phyloP scores from a whole-genome alignment of 768 basidiomycete genomes.

The Termitomyces sp. region DNA sequence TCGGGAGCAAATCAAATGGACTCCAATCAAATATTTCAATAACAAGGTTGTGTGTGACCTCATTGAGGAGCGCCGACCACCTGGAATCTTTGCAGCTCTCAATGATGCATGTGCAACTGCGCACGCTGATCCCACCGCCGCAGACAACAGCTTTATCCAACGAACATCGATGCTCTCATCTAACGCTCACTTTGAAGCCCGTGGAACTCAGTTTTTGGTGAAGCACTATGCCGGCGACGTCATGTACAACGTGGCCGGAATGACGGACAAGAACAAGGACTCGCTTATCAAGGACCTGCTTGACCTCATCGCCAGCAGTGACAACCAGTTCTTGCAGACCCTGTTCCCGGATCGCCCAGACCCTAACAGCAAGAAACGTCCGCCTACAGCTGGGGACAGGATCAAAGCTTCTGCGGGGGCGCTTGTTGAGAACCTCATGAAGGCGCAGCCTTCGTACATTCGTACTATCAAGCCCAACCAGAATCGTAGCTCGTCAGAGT shows the following conservation, averaged over 20 bases:
- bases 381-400: constrained; percentile 96
- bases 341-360: constrained; percentile 95
- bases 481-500: constrained; percentile 89
- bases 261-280: constrained; percentile 99
- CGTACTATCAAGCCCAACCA: constrained; percentile 99
- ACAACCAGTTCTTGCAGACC: constrained; percentile 82
- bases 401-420: constrained; percentile 98
- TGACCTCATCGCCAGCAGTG: constrained; percentile 79
- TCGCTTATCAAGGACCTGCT: constrained; percentile 91
- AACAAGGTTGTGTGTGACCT: constrained; percentile 98
- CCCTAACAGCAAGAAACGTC: constrained; percentile 95
- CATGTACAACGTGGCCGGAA: constrained; percentile 94
- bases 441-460: constrained; percentile 95
- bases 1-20: constrained; percentile 98
- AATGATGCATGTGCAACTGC: constrained; percentile 99
- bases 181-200: constrained; percentile 93
- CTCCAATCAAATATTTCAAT: constrained; percentile 98
- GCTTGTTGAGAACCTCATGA: constrained; percentile 97
- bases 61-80: constrained; percentile 94
- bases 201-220: constrained; percentile 92
- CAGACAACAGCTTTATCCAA: constrained; percentile 96
- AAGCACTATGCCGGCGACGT: constrained; percentile 99
- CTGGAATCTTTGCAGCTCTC: constrained; percentile 95
- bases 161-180: constrained; percentile 76
- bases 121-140: constrained; percentile 93